Evolutionary conservation across 148 eudicot species (phyloP), one percentile per base, ranked within the genome.

Genomic region (Camellia sinensis): DNA sequence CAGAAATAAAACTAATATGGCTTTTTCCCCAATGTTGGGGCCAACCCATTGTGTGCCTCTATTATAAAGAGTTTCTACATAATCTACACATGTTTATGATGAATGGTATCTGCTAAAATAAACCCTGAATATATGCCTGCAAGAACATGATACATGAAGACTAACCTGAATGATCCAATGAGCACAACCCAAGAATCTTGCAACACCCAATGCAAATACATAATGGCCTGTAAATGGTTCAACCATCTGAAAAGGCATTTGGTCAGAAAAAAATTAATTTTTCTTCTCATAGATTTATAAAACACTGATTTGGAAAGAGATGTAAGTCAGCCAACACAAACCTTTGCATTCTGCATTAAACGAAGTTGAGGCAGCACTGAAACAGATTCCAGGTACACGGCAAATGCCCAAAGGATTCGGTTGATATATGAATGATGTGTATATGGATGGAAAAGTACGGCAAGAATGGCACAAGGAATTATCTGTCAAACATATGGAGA

Each of bases 301-400:
- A 45, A 61, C 4, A 50, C 4, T 21, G 37, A 57, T 54, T 6
- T 7, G 21, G 18, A 75, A 48, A 9, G 15, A 66, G 69, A 44
- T 59, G 67, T 29, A 76, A 67, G 7, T 22, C 37, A 40, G 2
- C 37, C 43, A 43, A 37, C 52, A 52, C 0, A 64, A 50, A 94
- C 98, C 98, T 92, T 87, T 10, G 94, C 84, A 43, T 94, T 94
- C 81, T 94, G 98, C 81, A 94, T 90, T 82, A 91, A 73, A 43
- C 89, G 90, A 59, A 94, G 94, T 79, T 94, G 98, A 76, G 98
- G 97, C 76, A 92, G 86, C 65, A 92, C 94, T 12, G 98, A 90
- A 60, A 93, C 84, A 21, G 97, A 81, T 85, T 94, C 98, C 56
- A 94, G 48, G 76, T 86, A 87, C 60, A 86, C 86, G 71, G 87